Conservation (phyloP, 345 rosid species). For the Salix arbutifolia region DNA sequence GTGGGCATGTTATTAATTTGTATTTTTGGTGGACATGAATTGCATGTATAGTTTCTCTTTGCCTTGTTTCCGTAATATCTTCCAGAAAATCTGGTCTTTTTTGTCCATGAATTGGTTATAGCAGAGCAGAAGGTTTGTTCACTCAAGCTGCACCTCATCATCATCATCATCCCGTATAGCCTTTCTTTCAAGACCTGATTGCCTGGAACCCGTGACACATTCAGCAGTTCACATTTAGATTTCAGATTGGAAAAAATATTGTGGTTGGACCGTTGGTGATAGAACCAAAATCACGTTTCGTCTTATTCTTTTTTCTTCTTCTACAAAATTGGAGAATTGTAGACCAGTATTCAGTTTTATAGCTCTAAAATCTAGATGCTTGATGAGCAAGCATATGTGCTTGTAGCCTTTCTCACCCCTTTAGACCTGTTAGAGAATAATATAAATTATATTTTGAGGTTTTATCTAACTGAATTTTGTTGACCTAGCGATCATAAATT, state of each 20-base stretch:
- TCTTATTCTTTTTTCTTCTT: too few species aligned
- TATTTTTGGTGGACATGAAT: neutral
- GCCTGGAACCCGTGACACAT: neutral
- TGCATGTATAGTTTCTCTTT: neutral
- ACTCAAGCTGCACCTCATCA: neutral
- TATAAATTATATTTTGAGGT: too few species aligned
- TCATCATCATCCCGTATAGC: neutral
- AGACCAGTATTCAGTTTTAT: too few species aligned
- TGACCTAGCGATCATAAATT: too few species aligned
- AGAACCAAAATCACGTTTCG: too few species aligned
- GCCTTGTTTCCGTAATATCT: too few species aligned
- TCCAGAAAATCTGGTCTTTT: neutral
- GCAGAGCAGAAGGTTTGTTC: neutral
- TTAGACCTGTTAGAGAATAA: too few species aligned
- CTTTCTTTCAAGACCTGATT: neutral
- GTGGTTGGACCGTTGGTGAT: too few species aligned
- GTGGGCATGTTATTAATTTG: neutral
- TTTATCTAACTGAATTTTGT: too few species aligned
- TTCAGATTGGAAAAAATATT: neutral
- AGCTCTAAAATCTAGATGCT: slow-evolving; percentile 3
- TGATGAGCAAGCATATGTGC: slow-evolving; percentile 8
- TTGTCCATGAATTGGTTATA: neutral
- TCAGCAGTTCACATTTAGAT: neutral
- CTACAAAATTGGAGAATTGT: too few species aligned
- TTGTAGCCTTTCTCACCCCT: slow-evolving; percentile 1